Evolutionary conservation across 305 asterid genomes (phyloP).

Genomic region (Caryopteris hybrid): DNA sequence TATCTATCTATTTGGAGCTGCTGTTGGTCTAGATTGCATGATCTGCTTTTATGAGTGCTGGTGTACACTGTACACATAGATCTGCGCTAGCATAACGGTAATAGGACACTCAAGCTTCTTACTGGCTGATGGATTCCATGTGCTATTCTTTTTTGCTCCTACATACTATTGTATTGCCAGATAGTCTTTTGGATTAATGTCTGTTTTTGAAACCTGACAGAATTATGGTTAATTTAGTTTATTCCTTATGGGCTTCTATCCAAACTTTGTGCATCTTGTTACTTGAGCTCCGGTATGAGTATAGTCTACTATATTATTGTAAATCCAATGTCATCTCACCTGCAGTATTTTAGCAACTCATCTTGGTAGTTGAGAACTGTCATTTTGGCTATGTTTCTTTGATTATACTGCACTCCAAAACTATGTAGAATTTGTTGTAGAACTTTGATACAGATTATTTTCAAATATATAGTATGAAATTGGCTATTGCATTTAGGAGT

Average conservation of each 20-base stretch:
- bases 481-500: conserved; percentile 7
- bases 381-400: not conserved
- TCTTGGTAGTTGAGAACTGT: conserved; percentile 8
- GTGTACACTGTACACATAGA: not conserved
- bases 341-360: not conserved
- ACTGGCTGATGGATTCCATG: not conserved
- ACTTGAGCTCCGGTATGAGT: not conserved
- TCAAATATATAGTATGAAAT: not conserved
- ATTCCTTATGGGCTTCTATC: not conserved
- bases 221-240: not conserved
- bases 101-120: conserved; percentile 11
- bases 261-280: not conserved
- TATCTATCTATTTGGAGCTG: not conserved
- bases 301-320: not conserved
- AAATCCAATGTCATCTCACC: not conserved
- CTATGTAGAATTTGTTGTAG: not conserved
- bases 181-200: not conserved
- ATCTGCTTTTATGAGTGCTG: not conserved
- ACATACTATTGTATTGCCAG: not conserved
- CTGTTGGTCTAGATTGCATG: not conserved
- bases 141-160: not conserved
- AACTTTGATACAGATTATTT: not conserved
- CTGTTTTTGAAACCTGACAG: not conserved
- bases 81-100: not conserved
- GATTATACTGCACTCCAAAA: not conserved